Base-by-base conservation (phyloP, 768 basidiomycete genomes). In the Mycena crocata region DNA sequence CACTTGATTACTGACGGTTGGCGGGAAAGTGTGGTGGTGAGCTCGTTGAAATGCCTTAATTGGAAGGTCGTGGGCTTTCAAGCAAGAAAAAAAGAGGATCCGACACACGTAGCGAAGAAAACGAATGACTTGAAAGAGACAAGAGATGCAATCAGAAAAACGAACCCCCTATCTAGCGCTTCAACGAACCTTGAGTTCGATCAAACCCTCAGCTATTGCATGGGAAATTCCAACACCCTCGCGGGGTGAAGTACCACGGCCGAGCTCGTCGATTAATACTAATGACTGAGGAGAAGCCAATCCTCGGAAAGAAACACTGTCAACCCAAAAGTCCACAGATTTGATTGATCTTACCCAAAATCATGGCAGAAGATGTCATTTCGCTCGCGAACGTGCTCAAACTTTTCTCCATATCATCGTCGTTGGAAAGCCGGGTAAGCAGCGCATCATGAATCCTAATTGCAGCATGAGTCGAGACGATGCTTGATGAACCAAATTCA, bases 341-440 rank as follows among this genome's bases (percentile, higher is more conserved):
- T 21, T 42, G 15, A 30, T 45, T 34, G 17, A 19, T 10, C 23
- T 57, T 64, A 90, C 95, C 92, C 49, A 97, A 80, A 58, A 98
- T 95, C 93, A 96, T 95, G 1, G 95, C 93, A 28, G 90, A 90
- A 3, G 93, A 89, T 1, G 92, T 89, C 94, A 99, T 98, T 79
- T 99, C 97, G 68, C 88, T 91, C 1, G 95, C 95, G 79, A 99
- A 99, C 0, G 98, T 98, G 70, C 96, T 98, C 28, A 99, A 77
- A 46, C 86, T 93, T 73, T 89, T 92, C 77, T 97, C 95, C 74
- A 96, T 86, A 71, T 95, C 91, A 73, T 98, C 96, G 69, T 99
- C 96, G 71, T 99, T 98, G 1, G 95, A 97, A 21, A 99, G 82
- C 2, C 97, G 89, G 0, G 90, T 92, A 28, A 99, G 84, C 6